A percentile compares a stretch with the other conserved stretches of the same genome.
Conservation (phyloP, 805 yeast species). For the Candida sithepensis region DNA sequence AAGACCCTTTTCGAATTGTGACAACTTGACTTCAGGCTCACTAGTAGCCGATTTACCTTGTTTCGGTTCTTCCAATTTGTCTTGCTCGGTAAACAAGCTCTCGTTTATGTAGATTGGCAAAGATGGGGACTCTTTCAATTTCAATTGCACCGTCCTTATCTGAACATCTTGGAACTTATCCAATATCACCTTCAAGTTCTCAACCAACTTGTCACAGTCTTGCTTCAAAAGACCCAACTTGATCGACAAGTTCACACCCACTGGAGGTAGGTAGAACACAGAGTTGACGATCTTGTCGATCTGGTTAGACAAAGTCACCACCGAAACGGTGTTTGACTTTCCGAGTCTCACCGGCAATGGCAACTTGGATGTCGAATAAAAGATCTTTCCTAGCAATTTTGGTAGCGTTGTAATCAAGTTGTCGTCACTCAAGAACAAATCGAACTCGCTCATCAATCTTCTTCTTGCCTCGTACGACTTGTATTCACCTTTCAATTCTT, state of each 20-base stretch:
- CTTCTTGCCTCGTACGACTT: constrained; percentile 88
- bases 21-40: constrained; percentile 40
- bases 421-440: constrained; percentile 82
- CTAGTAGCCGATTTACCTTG: constrained; percentile 19
- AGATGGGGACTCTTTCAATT: constrained; percentile 71
- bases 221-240: constrained; percentile 59
- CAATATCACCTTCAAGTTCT: constrained; percentile 57
- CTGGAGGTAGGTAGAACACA: constrained; percentile 63
- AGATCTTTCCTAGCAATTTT: constrained; percentile 74
- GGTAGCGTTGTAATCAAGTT: constrained; percentile 78
- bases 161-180: constrained; percentile 39
- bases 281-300: constrained; percentile 55
- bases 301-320: constrained; percentile 52
- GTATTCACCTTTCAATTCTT: constrained; percentile 77
- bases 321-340: constrained; percentile 37
- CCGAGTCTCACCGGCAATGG: constrained; percentile 63
- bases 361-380: constrained; percentile 56
- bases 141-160: constrained; percentile 59
- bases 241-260: constrained; percentile 64
- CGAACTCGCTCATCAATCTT: constrained; percentile 62
- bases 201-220: constrained; percentile 47
- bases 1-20: constrained; percentile 71
- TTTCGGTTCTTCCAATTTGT: constrained; percentile 37
- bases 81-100: constrained; percentile 47
- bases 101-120: constrained; percentile 78